phyloP scores from a whole-genome alignment of 140 eudicot species.

The Bidens hawaiensis region DNA sequence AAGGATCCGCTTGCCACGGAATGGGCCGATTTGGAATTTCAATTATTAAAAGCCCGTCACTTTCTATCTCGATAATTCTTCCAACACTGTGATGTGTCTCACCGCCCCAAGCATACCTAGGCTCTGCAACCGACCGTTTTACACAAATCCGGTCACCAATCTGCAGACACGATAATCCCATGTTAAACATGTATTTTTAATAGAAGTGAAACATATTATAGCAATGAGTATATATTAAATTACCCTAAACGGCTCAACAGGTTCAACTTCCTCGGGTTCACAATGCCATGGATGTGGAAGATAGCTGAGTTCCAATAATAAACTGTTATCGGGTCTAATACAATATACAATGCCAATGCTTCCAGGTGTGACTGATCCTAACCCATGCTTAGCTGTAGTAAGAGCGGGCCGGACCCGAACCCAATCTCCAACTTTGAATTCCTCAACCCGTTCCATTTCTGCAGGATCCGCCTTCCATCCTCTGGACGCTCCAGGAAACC shows the following conservation, averaged over 20 bases:
- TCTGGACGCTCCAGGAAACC: constrained; percentile 99
- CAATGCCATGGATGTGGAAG: constrained; percentile 98
- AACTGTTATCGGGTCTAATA: constrained; percentile 88
- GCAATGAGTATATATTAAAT: neutral
- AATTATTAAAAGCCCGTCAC: constrained; percentile 85
- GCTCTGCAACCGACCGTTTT: constrained; percentile 96
- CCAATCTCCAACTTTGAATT: constrained; percentile 97
- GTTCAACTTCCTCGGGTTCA: constrained; percentile 99
- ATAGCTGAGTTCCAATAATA: constrained; percentile 84
- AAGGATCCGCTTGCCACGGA: constrained; percentile 99
- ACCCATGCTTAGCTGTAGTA: constrained; percentile 95
- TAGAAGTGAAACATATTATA: neutral
- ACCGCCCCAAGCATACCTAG: constrained; percentile 99
- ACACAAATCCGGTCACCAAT: constrained; percentile 96
- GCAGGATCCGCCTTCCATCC: constrained; percentile 99
- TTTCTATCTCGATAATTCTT: constrained; percentile 85
- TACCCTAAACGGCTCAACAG: constrained; percentile 90
- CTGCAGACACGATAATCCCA: constrained; percentile 35
- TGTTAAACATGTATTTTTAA: neutral
- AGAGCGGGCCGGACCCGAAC: constrained; percentile 90
- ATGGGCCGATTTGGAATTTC: constrained; percentile 94
- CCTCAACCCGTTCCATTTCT: constrained; percentile 98
- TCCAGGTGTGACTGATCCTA: constrained; percentile 95
- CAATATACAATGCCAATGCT: constrained; percentile 95
- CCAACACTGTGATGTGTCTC: constrained; percentile 99